Percentiles rank a stretch among this genome's conserved stretches.
These are phyloP conservation scores for Puccinia hordei DNA, from an alignment of 1,284 basidiomycete species.

Conservation along the genomic window DNA sequence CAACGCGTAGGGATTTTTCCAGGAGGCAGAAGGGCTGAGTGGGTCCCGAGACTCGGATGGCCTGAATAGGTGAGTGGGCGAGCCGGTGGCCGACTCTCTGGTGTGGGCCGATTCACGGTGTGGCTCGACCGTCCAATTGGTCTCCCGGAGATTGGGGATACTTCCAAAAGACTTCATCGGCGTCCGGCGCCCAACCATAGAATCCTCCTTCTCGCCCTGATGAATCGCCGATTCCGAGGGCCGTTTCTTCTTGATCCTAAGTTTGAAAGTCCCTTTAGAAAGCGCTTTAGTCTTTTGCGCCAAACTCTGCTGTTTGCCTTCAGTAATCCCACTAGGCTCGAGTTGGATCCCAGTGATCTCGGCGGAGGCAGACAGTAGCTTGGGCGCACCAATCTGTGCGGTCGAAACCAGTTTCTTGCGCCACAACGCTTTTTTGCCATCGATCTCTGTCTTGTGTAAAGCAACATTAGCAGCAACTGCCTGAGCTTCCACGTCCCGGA, in stretches of 20 bases:
- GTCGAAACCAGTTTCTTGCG: slow-evolving; percentile 17
- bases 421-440: not conserved
- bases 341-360: not conserved
- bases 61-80: not conserved
- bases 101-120: not conserved
- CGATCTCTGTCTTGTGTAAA: not conserved
- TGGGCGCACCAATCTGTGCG: slow-evolving; percentile 31
- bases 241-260: slow-evolving; percentile 44
- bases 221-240: slow-evolving; percentile 8
- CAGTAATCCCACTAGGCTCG: not conserved
- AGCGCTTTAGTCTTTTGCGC: not conserved
- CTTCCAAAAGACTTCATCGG: not conserved
- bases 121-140: too few species aligned
- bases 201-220: not conserved
- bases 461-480: slow-evolving; percentile 48
- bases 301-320: not conserved
- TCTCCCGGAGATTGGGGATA: slow-evolving; percentile 11
- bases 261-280: slow-evolving; percentile 18
- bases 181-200: not conserved
- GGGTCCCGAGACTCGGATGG: not conserved
- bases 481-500: slow-evolving; percentile 46
- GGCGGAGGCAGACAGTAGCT: slow-evolving; percentile 24
- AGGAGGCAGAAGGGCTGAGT: not conserved
- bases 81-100: not conserved
- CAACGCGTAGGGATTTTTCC: slow-evolving; percentile 2